Conservation (phyloP, 202 grass and related monocot genomes). For the Panicum hallii region DNA sequence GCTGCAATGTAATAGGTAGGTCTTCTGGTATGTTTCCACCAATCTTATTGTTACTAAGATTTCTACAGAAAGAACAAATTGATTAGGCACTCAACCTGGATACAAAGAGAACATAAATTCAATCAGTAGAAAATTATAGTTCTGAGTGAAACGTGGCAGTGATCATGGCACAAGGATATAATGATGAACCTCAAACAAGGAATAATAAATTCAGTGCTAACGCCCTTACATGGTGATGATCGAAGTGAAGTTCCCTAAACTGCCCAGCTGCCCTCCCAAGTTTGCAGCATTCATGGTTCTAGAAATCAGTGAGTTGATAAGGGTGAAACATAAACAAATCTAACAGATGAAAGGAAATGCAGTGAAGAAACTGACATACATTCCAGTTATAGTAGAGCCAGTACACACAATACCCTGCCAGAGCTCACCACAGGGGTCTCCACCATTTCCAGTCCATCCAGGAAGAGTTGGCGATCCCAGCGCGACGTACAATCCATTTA, state of each 20-base stretch:
- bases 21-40: slow-evolving; percentile 91
- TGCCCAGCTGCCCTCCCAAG: slow-evolving; percentile 81
- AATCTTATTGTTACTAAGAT: slow-evolving; percentile 95
- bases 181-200: background rate
- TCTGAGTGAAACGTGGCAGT: background rate
- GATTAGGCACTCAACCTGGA: slow-evolving; percentile 19
- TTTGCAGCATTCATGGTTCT: slow-evolving; percentile 91
- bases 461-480: slow-evolving; percentile 81
- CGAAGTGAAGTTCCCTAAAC: slow-evolving; percentile 79
- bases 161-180: background rate
- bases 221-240: slow-evolving; percentile 75
- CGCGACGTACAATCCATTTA: slow-evolving; percentile 73
- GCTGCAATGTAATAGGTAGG: slow-evolving; percentile 74
- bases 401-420: slow-evolving; percentile 92
- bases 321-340: slow-evolving; percentile 14
- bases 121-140: background rate
- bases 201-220: slow-evolving; percentile 3
- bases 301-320: slow-evolving; percentile 44
- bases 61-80: slow-evolving; percentile 51
- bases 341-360: slow-evolving; percentile 4
- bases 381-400: slow-evolving; percentile 71
- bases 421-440: slow-evolving; percentile 75
- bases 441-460: slow-evolving; percentile 79
- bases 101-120: background rate
- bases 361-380: slow-evolving; percentile 61